Conservation (phyloP, 257 asterid species). For the Solanum sejunctum region DNA sequence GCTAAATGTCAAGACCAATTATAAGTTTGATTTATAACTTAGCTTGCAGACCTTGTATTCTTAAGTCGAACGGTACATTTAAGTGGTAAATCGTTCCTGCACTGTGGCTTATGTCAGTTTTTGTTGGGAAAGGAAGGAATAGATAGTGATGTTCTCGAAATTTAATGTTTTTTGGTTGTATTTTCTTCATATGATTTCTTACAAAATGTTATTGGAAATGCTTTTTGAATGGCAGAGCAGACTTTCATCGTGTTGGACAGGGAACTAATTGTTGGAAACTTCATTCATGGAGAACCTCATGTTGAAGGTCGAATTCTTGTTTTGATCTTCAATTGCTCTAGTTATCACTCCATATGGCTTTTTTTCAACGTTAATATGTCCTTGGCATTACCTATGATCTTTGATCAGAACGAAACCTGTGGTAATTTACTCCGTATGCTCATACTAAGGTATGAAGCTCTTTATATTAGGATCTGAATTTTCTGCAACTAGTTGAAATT, state of each 20-base stretch:
- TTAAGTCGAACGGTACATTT: neutral
- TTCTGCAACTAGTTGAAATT: neutral
- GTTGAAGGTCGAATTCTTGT: slow-evolving; percentile 40
- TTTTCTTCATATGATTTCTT: neutral
- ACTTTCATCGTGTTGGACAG: slow-evolving; percentile 82
- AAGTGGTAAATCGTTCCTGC: neutral
- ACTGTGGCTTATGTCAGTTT: neutral
- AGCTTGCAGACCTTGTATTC: neutral
- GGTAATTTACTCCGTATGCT: neutral
- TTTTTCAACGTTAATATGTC: neutral
- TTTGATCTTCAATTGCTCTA: neutral
- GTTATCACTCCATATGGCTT: neutral
- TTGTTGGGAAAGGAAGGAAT: neutral
- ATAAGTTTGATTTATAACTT: neutral
- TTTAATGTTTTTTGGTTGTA: neutral
- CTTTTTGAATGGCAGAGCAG: slow-evolving; percentile 49
- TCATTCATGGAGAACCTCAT: slow-evolving; percentile 63
- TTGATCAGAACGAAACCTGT: neutral
- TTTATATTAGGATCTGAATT: neutral
- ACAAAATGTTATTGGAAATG: neutral
- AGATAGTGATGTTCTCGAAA: neutral
- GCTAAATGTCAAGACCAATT: neutral
- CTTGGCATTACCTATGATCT: neutral
- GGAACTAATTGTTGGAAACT: slow-evolving; percentile 54
- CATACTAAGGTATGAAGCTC: neutral